Percentiles rank a stretch among this genome's conserved stretches.
phyloP scores from a whole-genome alignment of 108 stramenopile genomes.

The Nitzschia sp. region DNA sequence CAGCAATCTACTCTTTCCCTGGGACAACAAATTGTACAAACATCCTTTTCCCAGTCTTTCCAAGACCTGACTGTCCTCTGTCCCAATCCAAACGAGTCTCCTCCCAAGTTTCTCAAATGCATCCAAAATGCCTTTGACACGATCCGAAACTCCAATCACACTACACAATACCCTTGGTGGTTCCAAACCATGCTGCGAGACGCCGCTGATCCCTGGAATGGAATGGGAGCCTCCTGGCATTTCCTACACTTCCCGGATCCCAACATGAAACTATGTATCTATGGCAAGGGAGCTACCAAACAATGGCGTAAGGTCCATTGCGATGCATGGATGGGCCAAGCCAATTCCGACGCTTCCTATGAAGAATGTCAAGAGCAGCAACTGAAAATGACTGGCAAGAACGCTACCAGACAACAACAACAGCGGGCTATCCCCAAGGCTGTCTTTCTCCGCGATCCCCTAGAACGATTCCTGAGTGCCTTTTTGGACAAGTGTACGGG shows the following conservation, averaged over 20 bases:
- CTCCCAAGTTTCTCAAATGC: background rate
- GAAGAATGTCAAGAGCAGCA: background rate
- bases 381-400: background rate
- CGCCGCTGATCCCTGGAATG: constrained; percentile 1
- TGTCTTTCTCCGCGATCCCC: constrained; percentile 62
- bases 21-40: constrained; percentile 5
- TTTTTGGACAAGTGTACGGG: constrained; percentile 60
- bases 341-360: background rate
- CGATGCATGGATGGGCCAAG: background rate
- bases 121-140: background rate
- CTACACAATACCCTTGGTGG: constrained; percentile 47
- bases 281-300: constrained; percentile 45
- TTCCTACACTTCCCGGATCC: constrained; percentile 42
- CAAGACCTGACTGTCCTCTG: background rate
- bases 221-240: constrained; percentile 47
- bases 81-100: background rate
- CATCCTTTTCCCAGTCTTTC: background rate
- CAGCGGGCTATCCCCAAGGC: constrained; percentile 53
- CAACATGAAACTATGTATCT: constrained; percentile 40
- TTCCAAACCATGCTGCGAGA: constrained; percentile 59
- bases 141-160: background rate
- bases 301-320: constrained; percentile 36
- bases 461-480: constrained; percentile 52
- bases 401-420: background rate
- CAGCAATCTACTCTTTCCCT: background rate